Conservation (phyloP, 179 eudicot genomes). For the Heliamphora pulchella region DNA sequence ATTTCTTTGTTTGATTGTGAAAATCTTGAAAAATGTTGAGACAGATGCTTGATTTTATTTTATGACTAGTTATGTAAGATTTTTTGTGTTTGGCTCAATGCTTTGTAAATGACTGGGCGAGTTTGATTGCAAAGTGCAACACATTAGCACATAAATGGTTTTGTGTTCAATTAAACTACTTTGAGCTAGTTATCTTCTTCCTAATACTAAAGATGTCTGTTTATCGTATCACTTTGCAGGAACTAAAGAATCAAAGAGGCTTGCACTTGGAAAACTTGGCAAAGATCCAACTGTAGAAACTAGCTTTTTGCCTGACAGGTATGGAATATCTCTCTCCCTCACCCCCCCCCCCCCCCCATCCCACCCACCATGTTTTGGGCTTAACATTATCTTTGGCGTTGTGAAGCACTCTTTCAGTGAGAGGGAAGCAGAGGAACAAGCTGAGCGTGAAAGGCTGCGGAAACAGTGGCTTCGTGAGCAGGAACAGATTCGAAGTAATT, state of each 20-base stretch:
- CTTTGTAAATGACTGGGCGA: too few relatives aligned
- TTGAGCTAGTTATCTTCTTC: background rate
- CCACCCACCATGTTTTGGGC: conserved; percentile 16
- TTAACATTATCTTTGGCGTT: conserved; percentile 24
- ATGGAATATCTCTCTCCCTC: conserved; percentile 23
- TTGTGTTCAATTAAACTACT: background rate
- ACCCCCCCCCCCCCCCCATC: conserved; percentile 16
- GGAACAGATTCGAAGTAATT: conserved; percentile 70
- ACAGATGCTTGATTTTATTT: too few relatives aligned
- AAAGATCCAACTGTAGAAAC: conserved; percentile 98
- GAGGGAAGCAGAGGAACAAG: conserved; percentile 96
- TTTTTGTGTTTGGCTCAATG: too few relatives aligned
- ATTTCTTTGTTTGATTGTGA: too few relatives aligned
- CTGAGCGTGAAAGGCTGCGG: conserved; percentile 81
- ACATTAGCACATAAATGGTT: too few relatives aligned
- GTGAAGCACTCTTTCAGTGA: conserved; percentile 61
- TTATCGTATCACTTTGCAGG: conserved; percentile 25
- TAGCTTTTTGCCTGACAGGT: conserved; percentile 98
- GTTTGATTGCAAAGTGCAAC: too few relatives aligned
- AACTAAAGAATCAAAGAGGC: conserved; percentile 35
- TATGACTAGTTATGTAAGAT: too few relatives aligned
- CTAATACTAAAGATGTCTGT: background rate
- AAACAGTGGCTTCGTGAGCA: conserved; percentile 78
- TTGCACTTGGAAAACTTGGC: conserved; percentile 55
- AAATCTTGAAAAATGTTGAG: too few relatives aligned